Evolutionary conservation across 2,329 filamentous ascomycete species (phyloP).

Genomic region (Fusarium nelsonii): DNA sequence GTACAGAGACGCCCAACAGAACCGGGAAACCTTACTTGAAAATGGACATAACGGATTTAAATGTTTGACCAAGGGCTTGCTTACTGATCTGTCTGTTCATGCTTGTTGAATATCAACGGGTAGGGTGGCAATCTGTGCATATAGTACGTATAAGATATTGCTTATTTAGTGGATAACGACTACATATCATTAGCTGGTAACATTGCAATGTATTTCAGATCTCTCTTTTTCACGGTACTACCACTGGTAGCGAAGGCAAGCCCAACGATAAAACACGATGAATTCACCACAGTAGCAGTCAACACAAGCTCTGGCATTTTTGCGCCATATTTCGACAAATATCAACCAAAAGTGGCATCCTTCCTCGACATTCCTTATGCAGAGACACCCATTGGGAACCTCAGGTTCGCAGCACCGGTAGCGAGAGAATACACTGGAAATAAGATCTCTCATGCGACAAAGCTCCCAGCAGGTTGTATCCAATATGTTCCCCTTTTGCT

Average conservation of each 20-base stretch:
- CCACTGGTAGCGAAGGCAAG: not conserved
- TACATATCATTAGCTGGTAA: too few species aligned
- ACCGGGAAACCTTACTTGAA: too few species aligned
- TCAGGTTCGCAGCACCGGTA: conserved; percentile 29
- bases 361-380: conserved; percentile 39
- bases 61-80: too few species aligned
- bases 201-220: conserved; percentile 4
- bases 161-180: too few species aligned
- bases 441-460: not conserved
- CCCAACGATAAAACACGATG: not conserved
- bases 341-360: conserved; percentile 19
- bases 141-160: not conserved
- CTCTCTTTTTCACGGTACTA: not conserved
- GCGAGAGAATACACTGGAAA: not conserved
- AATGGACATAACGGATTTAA: conserved; percentile 30
- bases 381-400: conserved; percentile 18
- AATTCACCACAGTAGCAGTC: not conserved
- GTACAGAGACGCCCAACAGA: rapidly evolving
- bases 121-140: rapidly evolving
- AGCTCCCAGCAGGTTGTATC: conserved; percentile 30
- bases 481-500: conserved; percentile 26
- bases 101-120: rapidly evolving
- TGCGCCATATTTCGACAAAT: conserved; percentile 9
- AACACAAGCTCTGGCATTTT: conserved; percentile 40
- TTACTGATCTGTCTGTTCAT: not conserved